Conservation (phyloP, 2,329 filamentous ascomycete species). For the Fusarium devonianum region DNA sequence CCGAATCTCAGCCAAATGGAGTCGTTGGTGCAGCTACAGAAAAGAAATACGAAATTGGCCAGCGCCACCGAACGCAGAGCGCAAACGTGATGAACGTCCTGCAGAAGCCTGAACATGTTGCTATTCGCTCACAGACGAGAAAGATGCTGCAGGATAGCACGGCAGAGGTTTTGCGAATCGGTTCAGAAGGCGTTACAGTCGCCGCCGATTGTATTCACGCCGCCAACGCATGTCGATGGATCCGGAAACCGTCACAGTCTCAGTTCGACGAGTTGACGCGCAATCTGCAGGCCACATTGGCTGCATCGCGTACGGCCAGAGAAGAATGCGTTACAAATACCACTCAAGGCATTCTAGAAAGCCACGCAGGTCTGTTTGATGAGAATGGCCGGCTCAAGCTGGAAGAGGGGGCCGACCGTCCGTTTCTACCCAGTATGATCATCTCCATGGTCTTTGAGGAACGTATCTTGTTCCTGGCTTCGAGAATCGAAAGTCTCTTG, state of each 20-base stretch:
- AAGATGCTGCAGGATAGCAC: slow-evolving; percentile 44
- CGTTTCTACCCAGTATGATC: slow-evolving; percentile 50
- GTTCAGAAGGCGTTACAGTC: slow-evolving; percentile 37
- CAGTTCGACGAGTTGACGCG: slow-evolving; percentile 33
- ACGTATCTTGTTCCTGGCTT: slow-evolving; percentile 43
- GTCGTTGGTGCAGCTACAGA: background rate
- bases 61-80: slow-evolving; percentile 44
- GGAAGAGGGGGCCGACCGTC: slow-evolving; percentile 32
- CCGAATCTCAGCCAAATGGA: background rate
- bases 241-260: slow-evolving; percentile 30
- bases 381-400: slow-evolving; percentile 48
- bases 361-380: slow-evolving; percentile 52
- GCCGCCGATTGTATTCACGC: slow-evolving; percentile 37
- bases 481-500: slow-evolving; percentile 46
- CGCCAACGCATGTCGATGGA: slow-evolving; percentile 45
- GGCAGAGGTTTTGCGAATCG: slow-evolving; percentile 35
- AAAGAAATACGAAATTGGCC: slow-evolving; percentile 30
- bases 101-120: slow-evolving; percentile 47
- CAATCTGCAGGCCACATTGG: slow-evolving; percentile 33
- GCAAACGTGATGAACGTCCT: slow-evolving; percentile 48
- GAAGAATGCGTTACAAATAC: slow-evolving; percentile 43
- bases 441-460: slow-evolving; percentile 58
- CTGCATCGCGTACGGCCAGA: slow-evolving; percentile 40
- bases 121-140: slow-evolving; percentile 44
- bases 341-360: slow-evolving; percentile 50